A percentile compares a stretch with the other conserved stretches of the same genome.
Conservation (phyloP, 768 basidiomycete species). For the Auricularia heimuer region DNA sequence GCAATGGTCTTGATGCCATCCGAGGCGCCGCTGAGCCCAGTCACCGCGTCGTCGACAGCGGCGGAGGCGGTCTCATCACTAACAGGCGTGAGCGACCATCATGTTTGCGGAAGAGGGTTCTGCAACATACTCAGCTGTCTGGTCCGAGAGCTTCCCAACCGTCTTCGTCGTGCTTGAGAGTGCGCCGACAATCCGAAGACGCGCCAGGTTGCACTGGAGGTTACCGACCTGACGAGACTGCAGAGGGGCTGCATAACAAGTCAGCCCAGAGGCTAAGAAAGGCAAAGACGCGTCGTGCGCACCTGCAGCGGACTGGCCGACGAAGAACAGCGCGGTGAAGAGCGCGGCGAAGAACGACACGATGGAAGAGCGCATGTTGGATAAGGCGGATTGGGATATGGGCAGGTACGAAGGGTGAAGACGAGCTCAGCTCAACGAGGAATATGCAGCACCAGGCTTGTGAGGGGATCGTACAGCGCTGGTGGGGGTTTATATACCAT, state of each 20-base stretch:
- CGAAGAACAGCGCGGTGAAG: not conserved
- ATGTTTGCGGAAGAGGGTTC: too few species aligned
- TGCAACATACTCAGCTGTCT: not conserved
- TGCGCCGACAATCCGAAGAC: constrained; percentile 20
- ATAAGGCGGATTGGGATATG: not conserved
- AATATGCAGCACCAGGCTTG: not conserved
- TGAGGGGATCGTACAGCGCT: not conserved
- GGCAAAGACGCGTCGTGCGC: not conserved
- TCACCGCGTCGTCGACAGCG: not conserved
- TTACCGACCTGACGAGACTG: constrained; percentile 22
- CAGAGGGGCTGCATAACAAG: constrained; percentile 6
- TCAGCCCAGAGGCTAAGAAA: not conserved
- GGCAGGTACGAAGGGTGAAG: not conserved
- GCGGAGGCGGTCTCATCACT: not conserved
- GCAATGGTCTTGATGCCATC: constrained; percentile 15
- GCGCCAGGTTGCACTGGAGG: constrained; percentile 25
- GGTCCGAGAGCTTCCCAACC: constrained; percentile 10
- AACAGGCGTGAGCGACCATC: not conserved
- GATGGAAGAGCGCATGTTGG: not conserved
- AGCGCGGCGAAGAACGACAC: not conserved
- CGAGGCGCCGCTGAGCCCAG: constrained; percentile 8
- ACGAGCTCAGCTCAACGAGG: not conserved
- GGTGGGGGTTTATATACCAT: not conserved
- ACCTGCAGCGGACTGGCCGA: not conserved
- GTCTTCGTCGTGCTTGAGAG: constrained; percentile 15